Base-by-base conservation (phyloP, 2,329 filamentous ascomycete species). In the Tolypocladium amazonense region DNA sequence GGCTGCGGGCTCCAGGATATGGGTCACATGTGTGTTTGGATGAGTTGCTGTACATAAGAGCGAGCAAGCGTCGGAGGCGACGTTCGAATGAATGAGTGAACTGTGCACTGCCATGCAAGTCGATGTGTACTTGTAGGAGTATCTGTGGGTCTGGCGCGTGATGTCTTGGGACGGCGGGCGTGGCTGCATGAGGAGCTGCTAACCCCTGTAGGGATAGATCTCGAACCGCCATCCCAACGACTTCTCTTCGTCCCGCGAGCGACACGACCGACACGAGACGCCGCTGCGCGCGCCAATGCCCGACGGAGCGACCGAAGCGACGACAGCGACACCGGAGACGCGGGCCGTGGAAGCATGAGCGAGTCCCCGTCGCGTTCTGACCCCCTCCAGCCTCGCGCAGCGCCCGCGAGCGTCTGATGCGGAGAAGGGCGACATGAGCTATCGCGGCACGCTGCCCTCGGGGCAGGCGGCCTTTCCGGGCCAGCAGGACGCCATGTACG, bases 351-450 rank as follows among this genome's bases (percentile, higher is more conserved):
- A 56, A 56, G 60, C 60, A 57, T 58, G 60, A 59, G 30, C 52
- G 58, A 27, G 39, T 15, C 35, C 30, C 53, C 55, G 58, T 38
- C 55, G 43, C 47, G 35, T 53, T 30, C 53, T 41, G 23, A 18
- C 57, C 15, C 39, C 52, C 37, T 41, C 47, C 39, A 27, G 55
- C 58, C 23, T 41, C 52, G 41, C 59, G 55, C 60, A 41, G 38
- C 47, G 33, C 25, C 18, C 39, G 41, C 23, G 38, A n/a, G 37
- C 60, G 59, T 60, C 62, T 62, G 60, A 65, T 63, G 63, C 63
- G 58, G 63, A 62, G 53, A 50, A 62, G 61, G 58, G 63, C 60
- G 71, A 65, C 64, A 74, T 77, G 72, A 74, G 69, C 66, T 74
- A 71, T 67, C 66, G 67, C 63, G 69, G 69, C 65, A 60, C 63